These are phyloP conservation scores for Nasturtium officinale DNA, from an alignment of 345 rosid species.

Conservation along the genomic window DNA sequence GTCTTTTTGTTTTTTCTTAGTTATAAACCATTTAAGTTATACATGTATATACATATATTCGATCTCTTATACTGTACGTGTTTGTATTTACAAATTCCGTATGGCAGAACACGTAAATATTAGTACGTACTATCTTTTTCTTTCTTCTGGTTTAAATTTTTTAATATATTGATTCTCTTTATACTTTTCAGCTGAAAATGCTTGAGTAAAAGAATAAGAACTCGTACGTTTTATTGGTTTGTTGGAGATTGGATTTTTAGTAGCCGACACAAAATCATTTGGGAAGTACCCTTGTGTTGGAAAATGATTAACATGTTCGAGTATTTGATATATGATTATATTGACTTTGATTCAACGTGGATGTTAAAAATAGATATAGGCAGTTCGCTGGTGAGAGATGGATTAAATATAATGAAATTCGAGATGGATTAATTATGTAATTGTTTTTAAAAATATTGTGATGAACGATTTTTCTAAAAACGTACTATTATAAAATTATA, in stretches of 20 bases:
- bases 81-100: slow-evolving; percentile 12
- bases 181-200: background rate
- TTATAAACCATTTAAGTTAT: slow-evolving; percentile 18
- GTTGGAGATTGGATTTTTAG: slow-evolving; percentile 26
- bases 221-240: background rate
- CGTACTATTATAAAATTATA: background rate
- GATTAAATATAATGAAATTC: slow-evolving; percentile 10
- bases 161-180: background rate
- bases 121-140: too few species aligned
- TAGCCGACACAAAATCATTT: slow-evolving; percentile 39
- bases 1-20: slow-evolving; percentile 6
- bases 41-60: background rate
- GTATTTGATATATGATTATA: slow-evolving; percentile 24
- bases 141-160: background rate
- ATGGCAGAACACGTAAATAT: background rate
- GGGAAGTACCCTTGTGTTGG: slow-evolving; percentile 19
- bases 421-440: background rate
- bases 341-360: slow-evolving; percentile 36
- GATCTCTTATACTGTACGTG: background rate
- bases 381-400: slow-evolving; percentile 33
- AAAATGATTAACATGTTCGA: slow-evolving; percentile 6
- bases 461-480: slow-evolving; percentile 4
- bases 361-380: slow-evolving; percentile 4
- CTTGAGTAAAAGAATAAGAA: background rate
- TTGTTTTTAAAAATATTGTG: background rate